Evolutionary conservation across 257 asterid species (phyloP), one percentile per base, ranked within the genome.

Genomic region (Vinca minor): DNA sequence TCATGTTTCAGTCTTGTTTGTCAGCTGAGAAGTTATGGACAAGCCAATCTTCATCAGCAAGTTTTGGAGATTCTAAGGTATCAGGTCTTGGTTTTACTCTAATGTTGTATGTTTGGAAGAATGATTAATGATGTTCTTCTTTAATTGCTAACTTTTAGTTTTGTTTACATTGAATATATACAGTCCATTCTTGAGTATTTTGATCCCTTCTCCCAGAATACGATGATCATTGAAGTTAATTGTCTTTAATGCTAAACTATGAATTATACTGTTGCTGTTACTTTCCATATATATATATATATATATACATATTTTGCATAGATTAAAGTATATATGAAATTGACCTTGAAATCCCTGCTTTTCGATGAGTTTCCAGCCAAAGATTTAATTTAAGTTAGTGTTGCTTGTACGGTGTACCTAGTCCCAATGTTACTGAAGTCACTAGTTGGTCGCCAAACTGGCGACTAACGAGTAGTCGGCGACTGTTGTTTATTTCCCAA

Each of bases 31-130:
- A 87, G 76, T 45, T 74, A 73, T 81, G 95, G 90, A 55, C 58
- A 13, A 71, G 83, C 55, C 75, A 75, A 31, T 72, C 81, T 66
- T 70, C 81, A 46, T 74, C 81, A 0, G 73, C 69, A 74, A 78
- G 80, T 69, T 77, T 80, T 39, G 76, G 73, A 73, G 87, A 78
- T 26, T 63, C 81, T 29, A 78, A 77, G 71, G 67, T 66, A 47
- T 67, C 84, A 68, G 91, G 87, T 83, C 80, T 67, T 68, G 95
- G 88, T 35, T 88, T 88, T 73, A 79, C 90, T 31, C 74, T 88
- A 76, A 62, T 84, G 66, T 77, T 91, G 82, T 82, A 85, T 83
- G 96, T 87, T 58, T 88, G 92, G 92, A 91, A 83, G 90, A 83
- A 71, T 66, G 96, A 91, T 57, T 87, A 73, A 70, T 48, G 6